phyloP scores from a whole-genome alignment of 305 asterid genomes.

The Stenogyne calaminthoides region DNA sequence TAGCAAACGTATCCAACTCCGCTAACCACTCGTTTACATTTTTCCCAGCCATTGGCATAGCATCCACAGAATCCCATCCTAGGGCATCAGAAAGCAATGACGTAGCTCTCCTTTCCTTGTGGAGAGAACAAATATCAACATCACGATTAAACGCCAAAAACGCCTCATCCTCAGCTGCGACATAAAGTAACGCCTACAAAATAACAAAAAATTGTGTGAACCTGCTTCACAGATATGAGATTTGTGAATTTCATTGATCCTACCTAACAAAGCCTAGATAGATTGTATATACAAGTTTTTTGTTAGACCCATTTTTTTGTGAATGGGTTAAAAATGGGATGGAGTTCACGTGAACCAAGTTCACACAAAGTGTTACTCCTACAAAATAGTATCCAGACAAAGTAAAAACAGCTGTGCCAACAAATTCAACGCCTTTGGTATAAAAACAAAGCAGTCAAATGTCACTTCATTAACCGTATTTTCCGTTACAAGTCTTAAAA shows the following conservation, averaged over 20 bases:
- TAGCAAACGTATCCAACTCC: conserved; percentile 76
- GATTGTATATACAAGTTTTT: too few relatives aligned
- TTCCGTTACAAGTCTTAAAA: not conserved
- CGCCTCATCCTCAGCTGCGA: conserved; percentile 87
- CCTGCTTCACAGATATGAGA: too few relatives aligned
- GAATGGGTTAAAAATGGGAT: too few relatives aligned
- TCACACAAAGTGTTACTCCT: conserved; percentile 53
- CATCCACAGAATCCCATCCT: conserved; percentile 58
- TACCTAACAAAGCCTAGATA: too few relatives aligned
- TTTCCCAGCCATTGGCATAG: conserved; percentile 78
- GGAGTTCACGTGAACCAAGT: too few relatives aligned
- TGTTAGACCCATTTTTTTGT: too few relatives aligned
- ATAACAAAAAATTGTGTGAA: not conserved
- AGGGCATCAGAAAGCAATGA: conserved; percentile 36
- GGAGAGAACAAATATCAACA: conserved; percentile 58
- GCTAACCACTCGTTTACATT: conserved; percentile 69
- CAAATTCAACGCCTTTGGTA: not conserved
- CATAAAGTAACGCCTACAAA: conserved; percentile 72
- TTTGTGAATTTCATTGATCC: too few relatives aligned
- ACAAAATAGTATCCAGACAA: conserved; percentile 20
- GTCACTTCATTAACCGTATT: not conserved
- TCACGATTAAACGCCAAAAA: conserved; percentile 69
- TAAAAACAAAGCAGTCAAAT: conserved; percentile 7
- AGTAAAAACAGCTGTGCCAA: not conserved
- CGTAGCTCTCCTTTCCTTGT: conserved; percentile 53